Percentiles rank a stretch among this genome's conserved stretches.
These are phyloP conservation scores for Cavenderia fasciculata DNA, from an alignment of 78 protist species.

Conservation along the genomic window DNA sequence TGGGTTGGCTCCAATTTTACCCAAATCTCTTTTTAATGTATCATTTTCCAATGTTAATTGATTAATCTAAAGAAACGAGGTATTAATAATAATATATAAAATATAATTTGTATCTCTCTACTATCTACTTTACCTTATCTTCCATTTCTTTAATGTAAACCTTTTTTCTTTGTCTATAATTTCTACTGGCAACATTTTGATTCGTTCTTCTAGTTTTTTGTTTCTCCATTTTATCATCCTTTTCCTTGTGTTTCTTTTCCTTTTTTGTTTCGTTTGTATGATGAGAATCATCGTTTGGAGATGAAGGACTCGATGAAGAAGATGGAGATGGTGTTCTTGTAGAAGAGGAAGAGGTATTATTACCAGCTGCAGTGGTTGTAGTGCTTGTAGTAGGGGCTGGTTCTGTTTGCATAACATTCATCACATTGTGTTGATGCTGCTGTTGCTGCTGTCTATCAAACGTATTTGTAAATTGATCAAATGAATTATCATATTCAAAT, in stretches of 20 bases:
- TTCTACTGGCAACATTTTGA: conserved; percentile 68
- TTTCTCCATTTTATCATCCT: conserved; percentile 32
- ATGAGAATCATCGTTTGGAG: background rate
- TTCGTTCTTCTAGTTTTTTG: conserved; percentile 50
- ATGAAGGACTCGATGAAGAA: background rate
- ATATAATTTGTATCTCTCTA: background rate
- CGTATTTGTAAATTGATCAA: no score
- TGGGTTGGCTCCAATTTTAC: conserved; percentile 57
- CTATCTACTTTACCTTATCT: conserved; percentile 5
- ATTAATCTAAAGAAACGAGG: background rate
- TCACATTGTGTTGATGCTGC: no score
- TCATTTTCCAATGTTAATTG: conserved; percentile 56
- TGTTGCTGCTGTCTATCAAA: no score
- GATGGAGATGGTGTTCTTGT: conserved; percentile 3
- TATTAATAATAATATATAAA: background rate
- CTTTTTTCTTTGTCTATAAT: conserved; percentile 74
- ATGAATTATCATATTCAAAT: no score
- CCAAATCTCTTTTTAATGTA: conserved; percentile 38
- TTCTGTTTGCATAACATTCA: no score
- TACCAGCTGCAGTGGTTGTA: no score
- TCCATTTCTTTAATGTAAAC: conserved; percentile 73
- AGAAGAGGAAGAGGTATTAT: no score
- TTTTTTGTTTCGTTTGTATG: background rate
- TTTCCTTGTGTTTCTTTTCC: background rate
- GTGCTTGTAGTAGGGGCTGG: no score